Conservation (phyloP, 768 basidiomycete genomes). For the Panus rudis region DNA sequence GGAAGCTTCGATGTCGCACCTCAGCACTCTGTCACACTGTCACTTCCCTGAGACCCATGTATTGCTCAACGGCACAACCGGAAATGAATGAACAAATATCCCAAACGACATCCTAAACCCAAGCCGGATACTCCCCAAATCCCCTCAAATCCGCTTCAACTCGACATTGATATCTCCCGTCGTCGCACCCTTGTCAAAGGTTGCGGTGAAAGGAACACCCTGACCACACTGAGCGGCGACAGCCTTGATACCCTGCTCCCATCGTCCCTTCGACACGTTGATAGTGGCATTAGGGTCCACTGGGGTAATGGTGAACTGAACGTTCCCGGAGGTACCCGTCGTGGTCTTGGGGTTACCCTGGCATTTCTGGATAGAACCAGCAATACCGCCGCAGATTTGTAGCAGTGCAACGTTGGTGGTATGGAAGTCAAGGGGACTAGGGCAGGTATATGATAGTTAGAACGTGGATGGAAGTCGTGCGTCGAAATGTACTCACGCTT, state of each 20-base stretch:
- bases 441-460: background rate
- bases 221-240: constrained; percentile 19
- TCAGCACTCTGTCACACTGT: too few relatives aligned
- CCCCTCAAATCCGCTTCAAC: constrained; percentile 1
- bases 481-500: too few relatives aligned
- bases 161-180: constrained; percentile 19
- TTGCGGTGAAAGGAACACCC: constrained; percentile 21
- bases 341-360: constrained; percentile 21
- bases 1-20: too few relatives aligned
- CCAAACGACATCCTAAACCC: too few relatives aligned
- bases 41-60: too few relatives aligned
- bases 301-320: constrained; percentile 19
- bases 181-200: constrained; percentile 16
- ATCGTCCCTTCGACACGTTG: constrained; percentile 24
- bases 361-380: constrained; percentile 22
- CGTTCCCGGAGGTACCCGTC: constrained; percentile 17
- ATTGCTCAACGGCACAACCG: too few relatives aligned
- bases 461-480: too few relatives aligned
- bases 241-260: constrained; percentile 24
- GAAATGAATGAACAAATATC: too few relatives aligned
- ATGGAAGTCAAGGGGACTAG: constrained; percentile 20
- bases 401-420: constrained; percentile 22
- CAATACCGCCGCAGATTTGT: constrained; percentile 24
- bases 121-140: too few relatives aligned
- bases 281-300: constrained; percentile 16